Conservation (phyloP, 192 early-diverging fungal species). For the Entomortierella chlamydospora region DNA sequence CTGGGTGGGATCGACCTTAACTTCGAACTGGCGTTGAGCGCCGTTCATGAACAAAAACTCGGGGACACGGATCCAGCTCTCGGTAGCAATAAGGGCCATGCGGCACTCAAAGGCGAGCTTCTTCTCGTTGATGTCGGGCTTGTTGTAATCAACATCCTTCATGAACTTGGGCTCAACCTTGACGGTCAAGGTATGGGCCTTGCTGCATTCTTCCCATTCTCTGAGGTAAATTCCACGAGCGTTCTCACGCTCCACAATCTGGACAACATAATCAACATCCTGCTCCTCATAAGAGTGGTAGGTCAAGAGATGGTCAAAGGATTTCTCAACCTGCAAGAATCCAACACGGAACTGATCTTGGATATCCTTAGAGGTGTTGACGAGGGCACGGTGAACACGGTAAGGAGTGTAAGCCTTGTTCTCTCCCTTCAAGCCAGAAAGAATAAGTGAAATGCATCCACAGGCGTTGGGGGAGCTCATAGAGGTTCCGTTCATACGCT, state of each 20-base stretch:
- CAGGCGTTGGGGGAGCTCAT: conserved; percentile 94
- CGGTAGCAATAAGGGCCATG: conserved; percentile 73
- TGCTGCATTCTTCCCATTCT: conserved; percentile 75
- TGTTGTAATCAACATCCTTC: conserved; percentile 67
- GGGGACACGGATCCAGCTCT: conserved; percentile 83
- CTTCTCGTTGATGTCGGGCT: conserved; percentile 66
- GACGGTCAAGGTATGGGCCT: conserved; percentile 67
- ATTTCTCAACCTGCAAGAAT: conserved; percentile 88
- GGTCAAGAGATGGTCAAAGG: conserved; percentile 83
- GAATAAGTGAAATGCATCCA: conserved; percentile 85
- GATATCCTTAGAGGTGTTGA: conserved; percentile 80
- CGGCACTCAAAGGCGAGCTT: conserved; percentile 86
- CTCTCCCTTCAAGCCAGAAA: conserved; percentile 87
- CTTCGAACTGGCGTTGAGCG: conserved; percentile 70
- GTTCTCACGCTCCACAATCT: conserved; percentile 48
- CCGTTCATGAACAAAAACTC: conserved; percentile 78
- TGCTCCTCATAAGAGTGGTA: conserved; percentile 65
- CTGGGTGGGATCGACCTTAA: conserved; percentile 84
- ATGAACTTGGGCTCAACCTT: conserved; percentile 70
- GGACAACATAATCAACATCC: conserved; percentile 74
- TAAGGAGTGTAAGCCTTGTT: conserved; percentile 81
- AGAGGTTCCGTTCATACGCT: conserved; percentile 93
- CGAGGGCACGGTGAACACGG: conserved; percentile 82
- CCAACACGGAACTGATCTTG: conserved; percentile 82
- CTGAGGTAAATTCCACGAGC: conserved; percentile 92